phyloP scores from a whole-genome alignment of 2,329 filamentous ascomycete species.

The Ceratocystis eucalypticola region DNA sequence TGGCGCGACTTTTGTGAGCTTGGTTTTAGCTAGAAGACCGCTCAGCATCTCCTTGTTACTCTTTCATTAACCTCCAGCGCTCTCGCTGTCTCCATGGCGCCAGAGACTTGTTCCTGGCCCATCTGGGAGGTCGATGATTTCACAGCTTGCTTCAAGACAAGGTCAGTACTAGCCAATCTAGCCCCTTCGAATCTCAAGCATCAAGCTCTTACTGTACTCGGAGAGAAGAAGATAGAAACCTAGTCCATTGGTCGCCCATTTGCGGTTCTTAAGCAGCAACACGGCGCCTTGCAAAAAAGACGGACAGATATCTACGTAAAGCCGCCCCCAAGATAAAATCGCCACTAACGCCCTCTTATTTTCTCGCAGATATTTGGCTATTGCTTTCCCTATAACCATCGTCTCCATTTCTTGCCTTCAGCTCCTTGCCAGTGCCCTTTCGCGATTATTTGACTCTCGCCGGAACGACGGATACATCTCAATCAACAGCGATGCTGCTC shows the following conservation, averaged over 20 bases:
- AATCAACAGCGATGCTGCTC: constrained; percentile 22
- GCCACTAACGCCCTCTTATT: not conserved
- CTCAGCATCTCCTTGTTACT: not conserved
- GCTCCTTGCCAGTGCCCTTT: constrained; percentile 36
- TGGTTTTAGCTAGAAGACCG: not conserved
- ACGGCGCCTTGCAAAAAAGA: not conserved
- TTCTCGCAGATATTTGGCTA: constrained; percentile 57
- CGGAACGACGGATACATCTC: constrained; percentile 13
- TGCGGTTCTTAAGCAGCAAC: not conserved
- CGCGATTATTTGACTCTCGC: not conserved
- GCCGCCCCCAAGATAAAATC: not conserved
- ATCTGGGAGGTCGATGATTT: constrained; percentile 53
- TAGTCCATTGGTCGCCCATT: constrained; percentile 5
- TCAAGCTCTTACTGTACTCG: too few species aligned
- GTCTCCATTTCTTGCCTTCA: constrained; percentile 57
- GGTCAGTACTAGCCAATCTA: constrained; percentile 38
- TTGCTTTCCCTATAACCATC: constrained; percentile 61
- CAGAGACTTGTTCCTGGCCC: constrained; percentile 31
- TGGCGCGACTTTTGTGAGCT: constrained; percentile 2
- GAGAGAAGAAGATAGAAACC: not conserved
- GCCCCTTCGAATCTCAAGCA: not conserved
- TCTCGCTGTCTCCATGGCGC: constrained; percentile 13
- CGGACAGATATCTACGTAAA: not conserved
- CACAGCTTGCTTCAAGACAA: constrained; percentile 47
- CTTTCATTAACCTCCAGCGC: not conserved